phyloP scores from a whole-genome alignment of 164 flowering plant genomes.

The Aristolochia californica region DNA sequence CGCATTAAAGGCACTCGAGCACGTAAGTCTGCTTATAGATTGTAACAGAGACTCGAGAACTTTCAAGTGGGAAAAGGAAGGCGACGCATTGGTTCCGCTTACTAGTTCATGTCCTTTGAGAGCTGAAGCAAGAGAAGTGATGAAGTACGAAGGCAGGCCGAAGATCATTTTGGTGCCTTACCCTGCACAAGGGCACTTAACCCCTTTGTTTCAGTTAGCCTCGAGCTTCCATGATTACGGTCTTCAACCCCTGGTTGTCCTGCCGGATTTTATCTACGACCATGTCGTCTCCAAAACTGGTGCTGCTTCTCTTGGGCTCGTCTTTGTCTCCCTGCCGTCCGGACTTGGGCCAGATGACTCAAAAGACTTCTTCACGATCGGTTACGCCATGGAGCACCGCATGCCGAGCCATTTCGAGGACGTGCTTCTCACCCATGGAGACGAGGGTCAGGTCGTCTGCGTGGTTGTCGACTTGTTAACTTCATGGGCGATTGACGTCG shows the following conservation, averaged over 20 bases:
- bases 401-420: conserved; percentile 49
- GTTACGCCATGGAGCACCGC: conserved; percentile 47
- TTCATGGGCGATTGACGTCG: conserved; percentile 67
- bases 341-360: conserved; percentile 24
- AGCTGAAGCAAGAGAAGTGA: background rate
- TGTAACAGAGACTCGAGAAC: no score
- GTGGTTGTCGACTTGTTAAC: conserved; percentile 60
- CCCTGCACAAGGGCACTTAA: conserved; percentile 87
- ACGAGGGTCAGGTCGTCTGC: conserved; percentile 28
- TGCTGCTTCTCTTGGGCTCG: background rate
- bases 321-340: conserved; percentile 38
- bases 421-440: conserved; percentile 15
- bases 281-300: conserved; percentile 8
- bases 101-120: no score
- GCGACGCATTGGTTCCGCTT: no score
- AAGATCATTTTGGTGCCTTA: conserved; percentile 59
- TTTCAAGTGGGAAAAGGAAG: no score
- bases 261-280: conserved; percentile 46
- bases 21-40: no score
- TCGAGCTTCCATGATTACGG: conserved; percentile 25
- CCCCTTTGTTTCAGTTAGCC: conserved; percentile 68
- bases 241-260: conserved; percentile 34
- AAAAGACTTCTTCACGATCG: conserved; percentile 46
- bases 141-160: conserved; percentile 20
- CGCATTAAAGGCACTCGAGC: no score